phyloP scores from a whole-genome alignment of 1,284 basidiomycete species.

The Puccinia triticina region DNA sequence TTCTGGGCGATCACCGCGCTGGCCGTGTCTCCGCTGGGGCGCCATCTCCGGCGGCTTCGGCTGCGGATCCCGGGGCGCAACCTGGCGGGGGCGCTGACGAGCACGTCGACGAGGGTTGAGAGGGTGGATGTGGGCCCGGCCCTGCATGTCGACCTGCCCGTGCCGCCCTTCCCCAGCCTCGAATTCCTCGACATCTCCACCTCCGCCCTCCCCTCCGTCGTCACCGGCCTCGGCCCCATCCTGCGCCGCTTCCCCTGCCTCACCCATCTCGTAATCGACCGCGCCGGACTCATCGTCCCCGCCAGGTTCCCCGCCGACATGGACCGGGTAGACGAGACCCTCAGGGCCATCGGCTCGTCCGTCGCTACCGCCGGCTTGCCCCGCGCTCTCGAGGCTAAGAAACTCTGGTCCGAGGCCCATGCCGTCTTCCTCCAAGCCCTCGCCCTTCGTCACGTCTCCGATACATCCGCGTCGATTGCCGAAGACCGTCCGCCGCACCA shows the following conservation, averaged over 20 bases:
- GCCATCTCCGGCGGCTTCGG: not conserved
- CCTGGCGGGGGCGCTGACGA: conserved; percentile 3
- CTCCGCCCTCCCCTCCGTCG: not conserved
- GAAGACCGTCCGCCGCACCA: not conserved
- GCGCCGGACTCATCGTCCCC: conserved; percentile 29
- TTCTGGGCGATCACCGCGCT: conserved; percentile 30
- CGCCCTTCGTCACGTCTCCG: not conserved
- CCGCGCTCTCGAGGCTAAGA: not conserved
- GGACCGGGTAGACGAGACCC: conserved; percentile 34
- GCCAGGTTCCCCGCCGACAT: conserved; percentile 32
- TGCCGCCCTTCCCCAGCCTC: conserved; percentile 23
- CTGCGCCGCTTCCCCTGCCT: conserved; percentile 10
- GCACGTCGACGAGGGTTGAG: not conserved
- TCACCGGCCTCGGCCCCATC: not conserved
- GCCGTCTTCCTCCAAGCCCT: not conserved
- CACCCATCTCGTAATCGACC: conserved; percentile 31
- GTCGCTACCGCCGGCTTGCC: conserved; percentile 27
- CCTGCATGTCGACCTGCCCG: not conserved
- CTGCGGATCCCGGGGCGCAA: conserved; percentile 40
- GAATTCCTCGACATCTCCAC: conserved; percentile 45
- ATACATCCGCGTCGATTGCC: not conserved
- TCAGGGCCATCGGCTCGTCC: not conserved
- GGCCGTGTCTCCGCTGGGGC: conserved; percentile 8
- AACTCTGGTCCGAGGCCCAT: conserved; percentile 2
- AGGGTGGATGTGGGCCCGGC: too few species aligned